Percentiles rank a stretch among this genome's conserved stretches.
Conservation (phyloP, 2,329 filamentous ascomycete species). For the Penicillium sp. region DNA sequence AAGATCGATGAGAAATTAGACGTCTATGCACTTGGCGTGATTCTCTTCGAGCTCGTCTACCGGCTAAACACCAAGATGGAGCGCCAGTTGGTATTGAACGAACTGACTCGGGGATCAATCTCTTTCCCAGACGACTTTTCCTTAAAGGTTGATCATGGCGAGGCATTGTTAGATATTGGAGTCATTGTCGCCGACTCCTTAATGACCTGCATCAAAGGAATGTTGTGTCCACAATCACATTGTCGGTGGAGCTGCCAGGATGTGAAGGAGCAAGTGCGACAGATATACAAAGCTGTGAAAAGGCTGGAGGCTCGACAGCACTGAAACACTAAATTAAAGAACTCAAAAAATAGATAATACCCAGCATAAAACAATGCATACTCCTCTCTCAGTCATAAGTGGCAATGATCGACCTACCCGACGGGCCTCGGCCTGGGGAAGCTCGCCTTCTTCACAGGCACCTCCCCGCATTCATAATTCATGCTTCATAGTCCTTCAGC, state of each 20-base stretch:
- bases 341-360: slow-evolving; percentile 12
- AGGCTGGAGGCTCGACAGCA: slow-evolving; percentile 9
- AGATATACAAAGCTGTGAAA: slow-evolving; percentile 29
- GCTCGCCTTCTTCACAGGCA: slow-evolving; percentile 18
- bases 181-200: slow-evolving; percentile 37
- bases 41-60: slow-evolving; percentile 65
- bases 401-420: slow-evolving; percentile 11
- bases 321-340: not conserved
- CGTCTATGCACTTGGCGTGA: slow-evolving; percentile 65
- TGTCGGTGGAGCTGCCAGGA: slow-evolving; percentile 43
- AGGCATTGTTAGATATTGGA: slow-evolving; percentile 27
- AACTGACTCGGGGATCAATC: slow-evolving; percentile 39
- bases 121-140: slow-evolving; percentile 44
- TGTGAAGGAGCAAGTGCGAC: slow-evolving; percentile 40
- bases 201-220: slow-evolving; percentile 44
- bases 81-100: slow-evolving; percentile 47
- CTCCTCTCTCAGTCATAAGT: slow-evolving; percentile 8
- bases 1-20: slow-evolving; percentile 59
- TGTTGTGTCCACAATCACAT: slow-evolving; percentile 44
- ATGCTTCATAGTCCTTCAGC: not conserved
- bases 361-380: slow-evolving; percentile 19
- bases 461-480: slow-evolving; percentile 19
- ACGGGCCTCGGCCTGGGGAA: slow-evolving; percentile 22
- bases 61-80: slow-evolving; percentile 58
- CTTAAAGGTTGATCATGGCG: slow-evolving; percentile 41